Evolutionary conservation across 352 stramenopile species (phyloP).

Genomic region (Pythium oligandrum): DNA sequence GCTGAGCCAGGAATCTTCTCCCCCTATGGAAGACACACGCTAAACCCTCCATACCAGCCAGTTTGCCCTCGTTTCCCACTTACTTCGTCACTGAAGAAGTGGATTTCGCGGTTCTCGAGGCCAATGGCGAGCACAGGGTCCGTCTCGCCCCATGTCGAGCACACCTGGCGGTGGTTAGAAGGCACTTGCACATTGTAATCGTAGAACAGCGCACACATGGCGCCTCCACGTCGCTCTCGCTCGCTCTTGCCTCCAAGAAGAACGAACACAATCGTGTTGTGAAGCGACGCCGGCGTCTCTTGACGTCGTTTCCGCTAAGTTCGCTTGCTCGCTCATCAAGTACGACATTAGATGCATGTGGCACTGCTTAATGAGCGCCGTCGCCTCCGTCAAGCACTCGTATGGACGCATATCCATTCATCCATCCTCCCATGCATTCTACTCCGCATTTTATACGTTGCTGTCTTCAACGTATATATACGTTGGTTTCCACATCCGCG

Average conservation of each 20-base stretch:
- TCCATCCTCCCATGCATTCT: too few species aligned
- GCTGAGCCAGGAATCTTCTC: conserved; percentile 57
- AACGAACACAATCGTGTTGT: too few species aligned
- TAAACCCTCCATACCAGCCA: background rate
- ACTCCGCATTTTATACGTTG: too few species aligned
- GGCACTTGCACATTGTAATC: conserved; percentile 74
- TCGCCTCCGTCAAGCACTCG: too few species aligned
- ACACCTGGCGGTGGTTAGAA: conserved; percentile 61
- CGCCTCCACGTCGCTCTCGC: background rate
- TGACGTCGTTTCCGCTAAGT: too few species aligned
- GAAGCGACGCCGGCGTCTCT: too few species aligned
- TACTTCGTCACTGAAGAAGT: conserved; percentile 89
- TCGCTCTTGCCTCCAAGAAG: background rate
- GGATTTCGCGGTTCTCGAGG: conserved; percentile 81
- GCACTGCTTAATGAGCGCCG: too few species aligned
- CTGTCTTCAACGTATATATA: too few species aligned
- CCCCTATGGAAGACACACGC: conserved; percentile 25
- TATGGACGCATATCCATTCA: too few species aligned
- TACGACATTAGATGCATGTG: too few species aligned
- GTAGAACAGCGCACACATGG: conserved; percentile 69
- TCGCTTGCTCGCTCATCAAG: too few species aligned
- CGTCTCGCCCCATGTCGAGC: conserved; percentile 76
- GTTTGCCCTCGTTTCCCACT: background rate
- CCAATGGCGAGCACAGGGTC: conserved; percentile 80
- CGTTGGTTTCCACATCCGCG: too few species aligned